phyloP scores from a whole-genome alignment of 2,329 filamentous ascomycete genomes.

The Teratosphaeria destructans region DNA sequence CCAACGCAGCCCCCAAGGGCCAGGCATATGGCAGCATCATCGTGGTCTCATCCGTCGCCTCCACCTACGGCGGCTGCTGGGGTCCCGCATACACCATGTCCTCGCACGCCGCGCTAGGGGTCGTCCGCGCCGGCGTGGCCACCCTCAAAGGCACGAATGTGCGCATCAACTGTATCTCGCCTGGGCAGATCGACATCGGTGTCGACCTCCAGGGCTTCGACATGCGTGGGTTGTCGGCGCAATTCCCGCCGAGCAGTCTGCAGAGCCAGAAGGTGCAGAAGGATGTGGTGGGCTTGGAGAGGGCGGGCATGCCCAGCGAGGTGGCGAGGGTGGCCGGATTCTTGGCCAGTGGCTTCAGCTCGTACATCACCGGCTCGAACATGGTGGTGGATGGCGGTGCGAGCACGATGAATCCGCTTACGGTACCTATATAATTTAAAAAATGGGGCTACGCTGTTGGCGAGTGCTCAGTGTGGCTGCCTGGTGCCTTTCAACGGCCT shows the following conservation, averaged over 20 bases:
- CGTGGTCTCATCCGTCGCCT: constrained; percentile 47
- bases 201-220: constrained; percentile 41
- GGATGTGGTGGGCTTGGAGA: constrained; percentile 46
- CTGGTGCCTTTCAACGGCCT: neutral
- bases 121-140: constrained; percentile 48
- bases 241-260: constrained; percentile 46
- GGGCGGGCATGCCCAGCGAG: constrained; percentile 47
- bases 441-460: neutral
- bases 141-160: constrained; percentile 49
- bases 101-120: constrained; percentile 50
- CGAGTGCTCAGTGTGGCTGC: neutral
- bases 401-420: constrained; percentile 26
- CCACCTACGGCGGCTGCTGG: constrained; percentile 49
- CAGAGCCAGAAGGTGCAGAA: constrained; percentile 43
- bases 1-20: constrained; percentile 52
- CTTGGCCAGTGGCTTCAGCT: constrained; percentile 51
- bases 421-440: constrained; percentile 14
- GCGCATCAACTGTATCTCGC: constrained; percentile 46
- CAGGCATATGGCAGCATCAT: constrained; percentile 52
- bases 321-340: constrained; percentile 53
- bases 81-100: constrained; percentile 52
- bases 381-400: constrained; percentile 53
- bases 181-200: constrained; percentile 38
- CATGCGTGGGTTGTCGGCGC: constrained; percentile 39
- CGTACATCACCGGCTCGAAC: constrained; percentile 52